These are phyloP conservation scores for Mycena olivaceomarginata DNA, from an alignment of 768 basidiomycete species.

Conservation along the genomic window DNA sequence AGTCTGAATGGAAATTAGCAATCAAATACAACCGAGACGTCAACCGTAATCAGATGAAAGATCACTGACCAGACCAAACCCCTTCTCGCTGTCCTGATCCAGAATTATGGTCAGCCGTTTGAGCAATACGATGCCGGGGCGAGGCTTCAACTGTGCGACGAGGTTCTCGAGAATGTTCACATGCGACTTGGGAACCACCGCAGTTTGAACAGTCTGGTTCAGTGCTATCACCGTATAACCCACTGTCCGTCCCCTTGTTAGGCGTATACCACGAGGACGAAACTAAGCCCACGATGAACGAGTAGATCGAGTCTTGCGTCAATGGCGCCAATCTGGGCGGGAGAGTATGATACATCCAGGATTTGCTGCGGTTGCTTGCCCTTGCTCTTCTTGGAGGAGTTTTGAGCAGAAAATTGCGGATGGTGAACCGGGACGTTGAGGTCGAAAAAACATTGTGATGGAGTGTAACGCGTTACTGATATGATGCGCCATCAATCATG, in stretches of 20 bases:
- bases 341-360: constrained; percentile 63
- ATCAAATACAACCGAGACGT: too few relatives aligned
- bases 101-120: constrained; percentile 89
- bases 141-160: constrained; percentile 74
- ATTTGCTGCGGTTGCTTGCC: constrained; percentile 66
- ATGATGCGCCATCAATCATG: too few relatives aligned
- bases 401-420: constrained; percentile 52
- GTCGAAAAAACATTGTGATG: constrained; percentile 67
- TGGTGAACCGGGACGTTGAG: constrained; percentile 76
- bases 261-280: constrained; percentile 34
- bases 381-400: constrained; percentile 73
- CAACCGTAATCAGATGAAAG: not conserved
- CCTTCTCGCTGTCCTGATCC: constrained; percentile 91
- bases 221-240: constrained; percentile 91
- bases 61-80: constrained; percentile 82
- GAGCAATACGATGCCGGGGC: constrained; percentile 78
- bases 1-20: constrained; percentile 64
- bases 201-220: constrained; percentile 82
- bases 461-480: not conserved
- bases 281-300: constrained; percentile 75
- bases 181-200: constrained; percentile 83
- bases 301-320: constrained; percentile 82
- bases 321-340: constrained; percentile 73
- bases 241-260: constrained; percentile 67
- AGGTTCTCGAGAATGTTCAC: constrained; percentile 78